A percentile compares a stretch with the other conserved stretches of the same genome.
These are phyloP conservation scores for Aspergillus campestris DNA, from an alignment of 495 filamentous ascomycete genomes.

Conservation along the genomic window DNA sequence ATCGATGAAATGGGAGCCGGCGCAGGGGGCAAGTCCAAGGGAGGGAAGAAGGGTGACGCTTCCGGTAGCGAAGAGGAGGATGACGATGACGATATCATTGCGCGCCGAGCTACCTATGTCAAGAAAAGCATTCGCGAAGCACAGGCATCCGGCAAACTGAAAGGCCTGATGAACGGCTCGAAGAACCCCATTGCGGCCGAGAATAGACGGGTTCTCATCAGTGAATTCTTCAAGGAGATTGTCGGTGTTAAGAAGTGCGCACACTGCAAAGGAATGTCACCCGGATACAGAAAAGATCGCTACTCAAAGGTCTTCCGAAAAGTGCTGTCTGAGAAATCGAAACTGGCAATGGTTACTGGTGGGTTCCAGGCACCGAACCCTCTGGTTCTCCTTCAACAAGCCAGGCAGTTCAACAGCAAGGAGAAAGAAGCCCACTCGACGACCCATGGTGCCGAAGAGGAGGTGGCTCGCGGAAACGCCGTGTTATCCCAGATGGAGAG, in stretches of 20 bases:
- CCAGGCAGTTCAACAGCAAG: constrained; percentile 26
- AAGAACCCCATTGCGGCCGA: constrained; percentile 79
- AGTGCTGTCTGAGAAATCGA: constrained; percentile 59
- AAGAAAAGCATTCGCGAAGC: constrained; percentile 51
- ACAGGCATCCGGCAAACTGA: constrained; percentile 35
- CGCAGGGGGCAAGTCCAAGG: constrained; percentile 20
- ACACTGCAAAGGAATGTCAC: constrained; percentile 65
- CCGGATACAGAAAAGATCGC: constrained; percentile 73
- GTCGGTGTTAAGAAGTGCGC: constrained; percentile 55
- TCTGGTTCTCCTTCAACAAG: constrained; percentile 37
- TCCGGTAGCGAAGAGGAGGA: constrained; percentile 44
- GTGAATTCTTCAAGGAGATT: constrained; percentile 69
- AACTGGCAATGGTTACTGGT: constrained; percentile 60
- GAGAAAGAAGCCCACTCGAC: constrained; percentile 26
- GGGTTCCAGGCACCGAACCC: constrained; percentile 63
- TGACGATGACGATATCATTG: constrained; percentile 55
- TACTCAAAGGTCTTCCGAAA: constrained; percentile 91
- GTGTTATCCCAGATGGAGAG: constrained; percentile 25
- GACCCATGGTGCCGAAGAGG: constrained; percentile 56
- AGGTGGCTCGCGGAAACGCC: constrained; percentile 53
- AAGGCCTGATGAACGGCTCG: constrained; percentile 45
- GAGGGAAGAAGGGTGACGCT: constrained; percentile 36
- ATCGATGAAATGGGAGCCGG: constrained; percentile 49
- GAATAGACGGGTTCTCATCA: constrained; percentile 63
- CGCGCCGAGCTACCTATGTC: constrained; percentile 62